Evolutionary conservation across 1,284 basidiomycete species (phyloP).

Genomic region (Lentinus polychrous): DNA sequence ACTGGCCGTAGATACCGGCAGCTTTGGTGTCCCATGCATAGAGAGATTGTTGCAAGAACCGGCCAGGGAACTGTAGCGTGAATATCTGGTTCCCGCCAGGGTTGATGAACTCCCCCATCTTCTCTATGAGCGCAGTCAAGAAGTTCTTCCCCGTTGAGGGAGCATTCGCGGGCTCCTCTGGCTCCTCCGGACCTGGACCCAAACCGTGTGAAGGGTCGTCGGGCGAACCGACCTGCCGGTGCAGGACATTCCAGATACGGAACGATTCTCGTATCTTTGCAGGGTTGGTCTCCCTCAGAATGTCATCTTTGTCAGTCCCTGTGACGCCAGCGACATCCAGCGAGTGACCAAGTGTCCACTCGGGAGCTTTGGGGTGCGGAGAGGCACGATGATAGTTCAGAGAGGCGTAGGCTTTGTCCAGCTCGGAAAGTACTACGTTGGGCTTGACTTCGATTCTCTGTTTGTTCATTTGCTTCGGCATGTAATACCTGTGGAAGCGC

Average conservation of each 20-base stretch:
- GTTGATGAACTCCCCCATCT: slow-evolving; percentile 17
- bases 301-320: not conserved
- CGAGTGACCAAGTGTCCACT: slow-evolving; percentile 7
- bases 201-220: not conserved
- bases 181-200: no score
- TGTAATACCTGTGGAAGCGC: slow-evolving; percentile 7
- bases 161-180: not conserved
- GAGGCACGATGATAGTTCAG: slow-evolving; percentile 3
- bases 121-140: slow-evolving; percentile 1
- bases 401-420: slow-evolving; percentile 7
- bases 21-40: slow-evolving; percentile 19
- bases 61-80: slow-evolving; percentile 20
- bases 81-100: slow-evolving; percentile 17
- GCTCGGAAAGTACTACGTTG: slow-evolving; percentile 6
- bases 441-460: slow-evolving; percentile 4
- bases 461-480: slow-evolving; percentile 1
- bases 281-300: not conserved
- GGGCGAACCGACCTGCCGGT: not conserved
- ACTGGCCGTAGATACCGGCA: slow-evolving; percentile 19
- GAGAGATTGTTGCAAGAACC: slow-evolving; percentile 15
- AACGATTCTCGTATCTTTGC: not conserved
- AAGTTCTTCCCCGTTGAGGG: not conserved
- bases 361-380: slow-evolving; percentile 1
- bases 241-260: not conserved
- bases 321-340: slow-evolving; percentile 3